Evolutionary conservation across 768 basidiomycete species (phyloP).

Genomic region (Hebeloma cylindrosporum): DNA sequence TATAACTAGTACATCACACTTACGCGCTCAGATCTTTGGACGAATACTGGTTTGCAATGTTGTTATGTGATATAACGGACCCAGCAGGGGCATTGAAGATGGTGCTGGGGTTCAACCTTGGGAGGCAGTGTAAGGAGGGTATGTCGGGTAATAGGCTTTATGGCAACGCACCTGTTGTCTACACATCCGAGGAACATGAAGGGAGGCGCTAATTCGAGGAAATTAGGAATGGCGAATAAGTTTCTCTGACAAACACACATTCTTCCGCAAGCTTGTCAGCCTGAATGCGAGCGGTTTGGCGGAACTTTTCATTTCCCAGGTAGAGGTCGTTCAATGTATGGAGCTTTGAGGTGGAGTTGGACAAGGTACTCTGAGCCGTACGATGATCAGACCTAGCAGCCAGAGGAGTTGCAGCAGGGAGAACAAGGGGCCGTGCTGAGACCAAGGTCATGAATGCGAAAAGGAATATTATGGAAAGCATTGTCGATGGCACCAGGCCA

Average conservation of each 20-base stretch:
- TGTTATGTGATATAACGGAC: conserved; percentile 33
- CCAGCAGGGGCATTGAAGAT: conserved; percentile 37
- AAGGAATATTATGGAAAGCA: background rate
- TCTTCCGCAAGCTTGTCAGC: conserved; percentile 17
- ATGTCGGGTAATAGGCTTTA: background rate
- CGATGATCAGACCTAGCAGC: too few relatives aligned
- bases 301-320: conserved; percentile 27
- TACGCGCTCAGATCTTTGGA: conserved; percentile 34
- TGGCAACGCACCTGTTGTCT: conserved; percentile 30
- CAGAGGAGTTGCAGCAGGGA: background rate
- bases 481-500: conserved; percentile 30
- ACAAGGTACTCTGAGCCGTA: too few relatives aligned
- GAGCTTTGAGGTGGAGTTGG: conserved; percentile 7
- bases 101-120: conserved; percentile 25
- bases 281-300: conserved; percentile 16
- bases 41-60: conserved; percentile 38
- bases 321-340: conserved; percentile 25
- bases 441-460: conserved; percentile 1
- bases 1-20: conserved; percentile 9
- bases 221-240: background rate
- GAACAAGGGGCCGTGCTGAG: conserved; percentile 20
- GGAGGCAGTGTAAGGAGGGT: background rate
- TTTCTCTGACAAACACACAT: conserved; percentile 16
- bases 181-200: conserved; percentile 40
- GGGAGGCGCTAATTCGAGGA: conserved; percentile 26